Base-by-base conservation (phyloP, 352 stramenopile genomes). In the Phytopythium oedochilum region DNA sequence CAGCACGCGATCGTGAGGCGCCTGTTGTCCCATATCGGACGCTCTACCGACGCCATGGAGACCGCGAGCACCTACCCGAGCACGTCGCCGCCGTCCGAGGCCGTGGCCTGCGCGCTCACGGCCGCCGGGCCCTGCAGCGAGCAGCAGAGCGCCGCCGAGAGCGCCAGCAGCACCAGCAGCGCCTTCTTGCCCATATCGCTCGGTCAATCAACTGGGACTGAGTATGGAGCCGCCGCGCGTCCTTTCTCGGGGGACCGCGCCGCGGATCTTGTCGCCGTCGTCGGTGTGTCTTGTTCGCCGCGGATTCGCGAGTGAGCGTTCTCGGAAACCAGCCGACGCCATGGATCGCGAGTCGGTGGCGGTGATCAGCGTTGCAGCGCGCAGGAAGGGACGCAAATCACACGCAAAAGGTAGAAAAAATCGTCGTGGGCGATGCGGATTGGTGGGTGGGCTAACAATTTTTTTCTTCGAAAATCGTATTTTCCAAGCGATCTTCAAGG, bases 151-250 rank as follows among this genome's bases (percentile, higher is more conserved):
- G 66, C 65, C 18, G 76, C 57, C 23, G 53, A 53, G 42, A 73
- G 57, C 26, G 85, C 34, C 38, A 86, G 61, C 46, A 81, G 61
- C 53, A 78, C 46, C 45, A 75, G 48, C 52, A 68, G 45, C 56
- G 23, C n/a, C 32, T 43, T 40, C 48, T 23, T 55, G 48, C 32
- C 34, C 32, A 44, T 43, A 20, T 9, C 23, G 17, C 1, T 6
- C 15, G 18, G 38, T 9, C 10, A 10, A 20, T 34, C 44, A 11
- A 51, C 18, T 34, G 25, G 15, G 12, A 17, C 25, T n/a, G 11
- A 31, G 17, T 31, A 35, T 34, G 25, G 7, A 20, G 12, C 7
- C 36, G 38, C 18, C 6, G 17, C 12, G 26, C n/a, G 47, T 38
- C 47, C 47, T 43, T 53, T 53, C 47, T 43, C 31, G 31, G 29